Evolutionary conservation across 2,329 filamentous ascomycete genomes (phyloP).

Genomic region (Lecanicillium sp.): DNA sequence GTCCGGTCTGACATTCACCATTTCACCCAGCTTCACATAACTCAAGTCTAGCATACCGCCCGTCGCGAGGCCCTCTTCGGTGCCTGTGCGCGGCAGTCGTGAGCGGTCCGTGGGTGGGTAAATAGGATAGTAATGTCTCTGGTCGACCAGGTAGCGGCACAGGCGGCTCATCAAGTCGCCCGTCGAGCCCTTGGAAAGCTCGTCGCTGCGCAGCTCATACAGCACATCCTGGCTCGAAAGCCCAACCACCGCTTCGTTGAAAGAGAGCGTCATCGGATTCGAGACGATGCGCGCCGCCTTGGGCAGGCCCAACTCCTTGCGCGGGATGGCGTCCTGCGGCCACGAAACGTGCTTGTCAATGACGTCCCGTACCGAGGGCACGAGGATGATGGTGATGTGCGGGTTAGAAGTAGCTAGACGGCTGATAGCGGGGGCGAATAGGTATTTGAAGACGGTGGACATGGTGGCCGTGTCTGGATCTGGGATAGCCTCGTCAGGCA

Average conservation of each 20-base stretch:
- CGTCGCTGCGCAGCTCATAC: slow-evolving; percentile 71
- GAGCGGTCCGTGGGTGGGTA: slow-evolving; percentile 72
- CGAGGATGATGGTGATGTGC: slow-evolving; percentile 69
- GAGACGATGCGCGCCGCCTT: slow-evolving; percentile 72
- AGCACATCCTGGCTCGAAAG: slow-evolving; percentile 79
- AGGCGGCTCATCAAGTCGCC: slow-evolving; percentile 60
- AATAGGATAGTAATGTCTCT: slow-evolving; percentile 83
- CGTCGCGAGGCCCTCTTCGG: slow-evolving; percentile 50
- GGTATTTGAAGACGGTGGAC: slow-evolving; percentile 72
- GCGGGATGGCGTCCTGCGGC: slow-evolving; percentile 58
- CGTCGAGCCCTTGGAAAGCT: slow-evolving; percentile 34
- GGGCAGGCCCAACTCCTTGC: slow-evolving; percentile 69
- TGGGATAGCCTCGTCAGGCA: slow-evolving; percentile 57
- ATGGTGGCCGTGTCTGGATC: slow-evolving; percentile 76
- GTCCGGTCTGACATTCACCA: slow-evolving; percentile 79
- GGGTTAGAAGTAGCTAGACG: slow-evolving; percentile 65
- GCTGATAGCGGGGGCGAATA: slow-evolving; percentile 67
- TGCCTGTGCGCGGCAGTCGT: slow-evolving; percentile 57
- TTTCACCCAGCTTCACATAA: slow-evolving; percentile 84
- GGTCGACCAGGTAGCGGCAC: slow-evolving; percentile 73
- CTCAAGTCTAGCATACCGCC: slow-evolving; percentile 76
- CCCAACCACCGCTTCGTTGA: slow-evolving; percentile 82
- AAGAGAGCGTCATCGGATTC: slow-evolving; percentile 80
- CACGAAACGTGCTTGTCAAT: slow-evolving; percentile 80
- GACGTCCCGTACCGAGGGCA: slow-evolving; percentile 76